Conservation (phyloP, 148 eudicot species). For the Talinum fruticosum region DNA sequence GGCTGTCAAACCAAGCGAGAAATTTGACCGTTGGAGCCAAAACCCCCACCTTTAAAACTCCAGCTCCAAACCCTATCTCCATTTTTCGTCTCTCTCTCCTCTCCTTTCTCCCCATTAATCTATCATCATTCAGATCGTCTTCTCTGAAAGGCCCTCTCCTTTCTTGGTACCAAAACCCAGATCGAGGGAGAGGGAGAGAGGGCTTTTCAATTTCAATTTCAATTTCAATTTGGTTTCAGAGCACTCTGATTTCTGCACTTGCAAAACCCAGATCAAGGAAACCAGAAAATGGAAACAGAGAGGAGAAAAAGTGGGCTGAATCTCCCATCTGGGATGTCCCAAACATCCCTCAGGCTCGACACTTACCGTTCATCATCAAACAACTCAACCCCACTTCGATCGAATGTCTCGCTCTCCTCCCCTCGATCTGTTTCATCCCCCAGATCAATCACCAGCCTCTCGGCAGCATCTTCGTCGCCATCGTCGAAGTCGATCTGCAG, state of each 20-base stretch:
- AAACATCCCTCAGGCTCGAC: conserved; percentile 52
- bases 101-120: conserved; percentile 6
- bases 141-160: conserved; percentile 21
- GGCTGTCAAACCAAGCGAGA: not conserved
- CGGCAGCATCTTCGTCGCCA: conserved; percentile 40
- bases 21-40: conserved; percentile 33
- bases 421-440: conserved; percentile 70
- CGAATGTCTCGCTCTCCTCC: conserved; percentile 37
- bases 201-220: conserved; percentile 6
- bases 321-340: conserved; percentile 77
- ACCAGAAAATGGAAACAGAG: conserved; percentile 50
- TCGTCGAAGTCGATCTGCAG: conserved; percentile 55
- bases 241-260: not conserved
- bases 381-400: conserved; percentile 19
- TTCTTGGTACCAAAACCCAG: not conserved
- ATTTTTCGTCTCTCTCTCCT: not conserved
- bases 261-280: not conserved
- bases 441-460: conserved; percentile 64
- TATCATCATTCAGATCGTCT: not conserved
- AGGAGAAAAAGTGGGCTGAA: conserved; percentile 84
- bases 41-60: conserved; percentile 12
- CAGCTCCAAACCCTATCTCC: conserved; percentile 8
- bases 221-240: not conserved
- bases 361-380: conserved; percentile 28
- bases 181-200: not conserved